Base-by-base conservation (phyloP, 768 basidiomycete genomes). In the Leccinum longicurvipes region DNA sequence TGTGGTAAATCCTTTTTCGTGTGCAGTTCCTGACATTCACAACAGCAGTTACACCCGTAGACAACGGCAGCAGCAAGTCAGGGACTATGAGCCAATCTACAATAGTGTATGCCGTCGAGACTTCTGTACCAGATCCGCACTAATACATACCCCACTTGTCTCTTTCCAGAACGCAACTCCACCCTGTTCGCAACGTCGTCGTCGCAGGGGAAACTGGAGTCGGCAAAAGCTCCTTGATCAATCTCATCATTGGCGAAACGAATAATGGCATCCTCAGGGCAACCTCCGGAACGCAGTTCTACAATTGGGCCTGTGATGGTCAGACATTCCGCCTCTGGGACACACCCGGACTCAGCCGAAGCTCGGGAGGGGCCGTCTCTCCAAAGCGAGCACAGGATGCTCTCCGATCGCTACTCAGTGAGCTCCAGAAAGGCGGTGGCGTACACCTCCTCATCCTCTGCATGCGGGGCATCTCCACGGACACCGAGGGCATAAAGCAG, bases 191-290 rank as follows among this genome's bases (percentile, higher is more conserved):
- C 42, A 72, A 72, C 50, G 59, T 72, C 27, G 58, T 72, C 48
- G 24, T 70, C 6, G 58, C 56, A 34, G 69, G 69, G 25, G 68
- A 72, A 55, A 66, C 64, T 1, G 70, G 69, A 3, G 65, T 66
- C 28, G 69, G 69, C 6, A 70, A 70, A 55, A 72, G 68, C 19
- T 70, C 69, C 27, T 47, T 72, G 0, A 62, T 72, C 59, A 72
- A 72, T 47, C 62, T 72, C 29, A 53, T 69, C 17, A 54, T 50
- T 15, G 73, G 63, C 2, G 54, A 27, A 10, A 45, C 44, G 11
- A 15, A 24, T 5, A 45, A 45, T 24, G 23, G 15, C 44, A 15
- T 25, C 14, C 44, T 23, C 12, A 24, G 44, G 21, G 24, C 56
- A 36, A 66, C 64, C 19, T 32, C 47, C 11, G 57, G 57, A 27